Percentiles rank a stretch among this genome's conserved stretches.
Evolutionary conservation across 352 stramenopile species (phyloP).

Genomic region (Chrysophaeum taylorii): DNA sequence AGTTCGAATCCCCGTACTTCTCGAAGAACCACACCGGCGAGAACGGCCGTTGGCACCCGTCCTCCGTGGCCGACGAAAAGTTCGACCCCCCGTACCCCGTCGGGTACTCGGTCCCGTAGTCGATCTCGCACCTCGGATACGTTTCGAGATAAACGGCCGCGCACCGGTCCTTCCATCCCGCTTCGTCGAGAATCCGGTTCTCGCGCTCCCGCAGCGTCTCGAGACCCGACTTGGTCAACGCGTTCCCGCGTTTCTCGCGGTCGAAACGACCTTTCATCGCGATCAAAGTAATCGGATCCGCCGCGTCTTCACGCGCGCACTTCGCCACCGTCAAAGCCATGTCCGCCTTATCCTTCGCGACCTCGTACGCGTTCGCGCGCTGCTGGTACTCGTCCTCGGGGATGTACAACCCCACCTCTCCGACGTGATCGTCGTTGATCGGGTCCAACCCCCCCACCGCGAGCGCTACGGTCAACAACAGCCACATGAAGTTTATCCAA

Average conservation of each 20-base stretch:
- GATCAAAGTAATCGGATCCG: constrained; percentile 11
- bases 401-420: not conserved
- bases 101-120: no score
- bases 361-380: not conserved
- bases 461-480: not conserved
- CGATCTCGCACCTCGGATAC: not conserved
- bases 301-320: constrained; percentile 5
- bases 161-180: constrained; percentile 9
- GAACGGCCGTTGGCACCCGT: constrained; percentile 19
- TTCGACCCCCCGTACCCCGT: no score
- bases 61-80: no score
- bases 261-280: constrained; percentile 2
- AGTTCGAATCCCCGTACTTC: constrained; percentile 19
- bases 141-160: not conserved
- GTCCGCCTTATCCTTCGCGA: not conserved
- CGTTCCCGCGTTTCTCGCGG: constrained; percentile 1
- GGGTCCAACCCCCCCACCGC: not conserved
- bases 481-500: not conserved
- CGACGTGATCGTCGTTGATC: not conserved
- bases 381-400: not conserved
- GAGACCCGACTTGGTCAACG: constrained; percentile 14
- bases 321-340: not conserved
- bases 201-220: constrained; percentile 1
- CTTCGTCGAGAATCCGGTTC: constrained; percentile 2
- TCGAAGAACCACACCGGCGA: constrained; percentile 19